Conservation (phyloP, 116 monocot species). For the Papilionanthe hybrid region DNA sequence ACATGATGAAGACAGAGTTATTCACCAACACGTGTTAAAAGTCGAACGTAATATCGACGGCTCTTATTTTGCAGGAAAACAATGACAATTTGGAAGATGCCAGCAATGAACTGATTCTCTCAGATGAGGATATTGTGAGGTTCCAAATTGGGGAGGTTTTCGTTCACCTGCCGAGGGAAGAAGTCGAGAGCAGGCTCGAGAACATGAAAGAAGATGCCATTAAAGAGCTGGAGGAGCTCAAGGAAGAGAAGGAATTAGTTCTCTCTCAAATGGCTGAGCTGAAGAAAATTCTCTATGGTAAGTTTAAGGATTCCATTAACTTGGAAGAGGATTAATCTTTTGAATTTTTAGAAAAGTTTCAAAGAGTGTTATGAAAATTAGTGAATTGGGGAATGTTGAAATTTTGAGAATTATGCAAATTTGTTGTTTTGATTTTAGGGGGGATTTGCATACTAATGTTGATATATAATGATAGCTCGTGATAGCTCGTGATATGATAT, state of each 20-base stretch:
- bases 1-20: no score
- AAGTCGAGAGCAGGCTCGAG: slow-evolving; percentile 74
- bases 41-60: no score
- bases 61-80: slow-evolving; percentile 43
- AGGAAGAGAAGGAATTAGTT: slow-evolving; percentile 78
- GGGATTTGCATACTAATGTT: no score
- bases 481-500: no score
- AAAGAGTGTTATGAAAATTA: no score
- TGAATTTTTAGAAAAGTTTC: no score
- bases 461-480: no score
- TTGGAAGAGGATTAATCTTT: slow-evolving; percentile 76
- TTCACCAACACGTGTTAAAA: no score
- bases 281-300: slow-evolving; percentile 92
- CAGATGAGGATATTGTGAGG: slow-evolving; percentile 82
- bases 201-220: slow-evolving; percentile 73
- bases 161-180: slow-evolving; percentile 73
- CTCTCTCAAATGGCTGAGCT: slow-evolving; percentile 79
- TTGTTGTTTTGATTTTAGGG: no score
- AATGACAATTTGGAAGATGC: slow-evolving; percentile 97
- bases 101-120: slow-evolving; percentile 87
- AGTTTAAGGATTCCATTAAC: slow-evolving; percentile 98
- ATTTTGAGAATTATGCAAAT: no score
- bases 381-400: no score
- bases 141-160: slow-evolving; percentile 97
- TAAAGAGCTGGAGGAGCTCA: slow-evolving; percentile 51